Base-by-base conservation (phyloP, 2,329 filamentous ascomycete species). In the Colletotrichum australisinense region DNA sequence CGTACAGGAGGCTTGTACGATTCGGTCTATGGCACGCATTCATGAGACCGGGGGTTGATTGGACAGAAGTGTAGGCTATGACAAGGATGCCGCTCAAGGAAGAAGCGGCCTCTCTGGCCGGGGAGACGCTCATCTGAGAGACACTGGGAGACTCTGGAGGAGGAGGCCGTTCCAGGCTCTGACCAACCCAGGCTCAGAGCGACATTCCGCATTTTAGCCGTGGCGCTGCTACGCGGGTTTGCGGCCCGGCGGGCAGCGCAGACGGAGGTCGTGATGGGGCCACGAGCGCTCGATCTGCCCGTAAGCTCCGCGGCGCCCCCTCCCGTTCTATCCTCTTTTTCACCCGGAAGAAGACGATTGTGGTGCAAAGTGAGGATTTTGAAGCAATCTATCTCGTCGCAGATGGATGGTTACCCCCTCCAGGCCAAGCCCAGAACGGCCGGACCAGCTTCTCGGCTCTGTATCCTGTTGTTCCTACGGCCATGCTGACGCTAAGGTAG, bases 211-310 rank as follows among this genome's bases (percentile, higher is more conserved):
- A 67, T 53, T 67, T 72, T 73, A 72, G 71, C 71, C 71, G 71
- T 57, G 67, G 32, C 49, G 71, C 71, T 67, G 71, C 57, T 59
- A 24, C 49, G 62, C 70, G 71, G 71, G 38, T 67, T 57, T 5
- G 52, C 71, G 71, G 71, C 67, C 71, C 71, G 71, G 49, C 71
- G 71, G 67, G 57, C 71, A 73, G 71, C 49, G 8, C 53, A 64
- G 28, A 70, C 70, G 59, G 55, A 35, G 30, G 28, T 30, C 24
- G 26, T 58, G 56, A 58, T 35, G 62, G 62, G 26, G 16, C n/a
- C 60, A 38, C 19, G 19, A 11, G 42, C 38, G 59, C 52, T 19
- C 53, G 3, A 49, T 9, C 55, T 32, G 63, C 55, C 63, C 46
- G 67, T 65, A 11, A 32, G 28, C 22, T 4, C 67, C 67, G 67